phyloP scores from a whole-genome alignment of 2,329 filamentous ascomycete species.

The Colletotrichum costaricense region DNA sequence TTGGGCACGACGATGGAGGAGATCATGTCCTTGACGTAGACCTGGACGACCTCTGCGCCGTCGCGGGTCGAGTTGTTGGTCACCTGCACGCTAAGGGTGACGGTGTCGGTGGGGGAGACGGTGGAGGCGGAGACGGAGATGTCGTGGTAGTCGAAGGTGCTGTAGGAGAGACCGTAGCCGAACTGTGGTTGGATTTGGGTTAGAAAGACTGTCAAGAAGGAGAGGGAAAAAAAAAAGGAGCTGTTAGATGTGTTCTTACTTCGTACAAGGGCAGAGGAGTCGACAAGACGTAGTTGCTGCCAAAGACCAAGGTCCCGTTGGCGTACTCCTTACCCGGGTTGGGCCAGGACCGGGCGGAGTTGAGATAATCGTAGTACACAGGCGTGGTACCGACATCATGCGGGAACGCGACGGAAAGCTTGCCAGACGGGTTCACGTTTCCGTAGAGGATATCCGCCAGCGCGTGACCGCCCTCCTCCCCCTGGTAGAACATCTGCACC shows the following conservation, averaged over 20 bases:
- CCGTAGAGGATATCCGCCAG: constrained; percentile 76
- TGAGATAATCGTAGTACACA: constrained; percentile 79
- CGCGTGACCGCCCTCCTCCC: constrained; percentile 74
- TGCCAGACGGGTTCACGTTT: constrained; percentile 73
- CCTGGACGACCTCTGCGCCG: constrained; percentile 75
- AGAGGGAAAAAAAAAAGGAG: no score
- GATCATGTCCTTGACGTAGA: constrained; percentile 74
- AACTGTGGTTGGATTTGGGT: constrained; percentile 53
- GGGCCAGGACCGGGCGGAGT: constrained; percentile 67
- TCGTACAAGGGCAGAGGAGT: constrained; percentile 69
- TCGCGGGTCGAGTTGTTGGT: constrained; percentile 68
- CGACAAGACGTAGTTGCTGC: constrained; percentile 72
- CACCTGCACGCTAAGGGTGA: constrained; percentile 71
- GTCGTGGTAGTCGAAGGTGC: constrained; percentile 69
- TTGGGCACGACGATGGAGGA: constrained; percentile 73
- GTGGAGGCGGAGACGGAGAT: constrained; percentile 61
- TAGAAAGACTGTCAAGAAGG: background rate
- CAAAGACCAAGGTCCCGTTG: constrained; percentile 73
- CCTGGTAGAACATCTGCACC: constrained; percentile 81
- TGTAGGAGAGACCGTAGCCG: constrained; percentile 75
- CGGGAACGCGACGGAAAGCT: constrained; percentile 75
- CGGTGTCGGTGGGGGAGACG: constrained; percentile 59
- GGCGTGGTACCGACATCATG: constrained; percentile 74
- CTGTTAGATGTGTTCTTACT: constrained; percentile 31
- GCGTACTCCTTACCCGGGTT: constrained; percentile 63